These are phyloP conservation scores for Trametes elegans DNA, from an alignment of 768 basidiomycete species.

Conservation along the genomic window DNA sequence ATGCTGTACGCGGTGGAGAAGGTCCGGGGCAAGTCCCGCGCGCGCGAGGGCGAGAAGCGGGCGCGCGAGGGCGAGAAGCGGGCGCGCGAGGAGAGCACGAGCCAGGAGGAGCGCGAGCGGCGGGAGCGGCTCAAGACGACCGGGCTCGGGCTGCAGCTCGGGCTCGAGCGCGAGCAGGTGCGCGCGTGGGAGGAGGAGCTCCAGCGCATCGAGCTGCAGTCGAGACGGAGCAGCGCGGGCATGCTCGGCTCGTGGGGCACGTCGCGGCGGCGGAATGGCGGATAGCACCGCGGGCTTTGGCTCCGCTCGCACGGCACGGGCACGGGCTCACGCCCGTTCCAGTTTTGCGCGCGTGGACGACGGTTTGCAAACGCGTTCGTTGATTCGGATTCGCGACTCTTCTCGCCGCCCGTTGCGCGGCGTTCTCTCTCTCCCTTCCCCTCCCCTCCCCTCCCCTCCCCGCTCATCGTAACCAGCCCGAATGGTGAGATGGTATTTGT, in stretches of 20 bases:
- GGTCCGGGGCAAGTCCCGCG: constrained; percentile 18
- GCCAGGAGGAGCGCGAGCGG: constrained; percentile 35
- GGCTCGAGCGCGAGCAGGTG: constrained; percentile 22
- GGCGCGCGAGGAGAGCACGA: constrained; percentile 10
- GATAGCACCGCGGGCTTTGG: background rate
- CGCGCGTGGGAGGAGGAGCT: constrained; percentile 80
- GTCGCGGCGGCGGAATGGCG: constrained; percentile 15
- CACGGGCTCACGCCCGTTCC: too few species aligned
- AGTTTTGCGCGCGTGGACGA: background rate
- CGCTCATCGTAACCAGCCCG: too few species aligned
- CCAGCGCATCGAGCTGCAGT: constrained; percentile 64
- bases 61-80: constrained; percentile 12
- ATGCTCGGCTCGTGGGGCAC: constrained; percentile 31
- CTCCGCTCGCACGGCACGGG: too few species aligned
- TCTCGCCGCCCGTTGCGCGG: background rate
- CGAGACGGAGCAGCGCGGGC: constrained; percentile 39
- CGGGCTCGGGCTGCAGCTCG: constrained; percentile 9
- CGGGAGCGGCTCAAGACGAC: constrained; percentile 26
- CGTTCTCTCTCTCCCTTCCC: background rate
- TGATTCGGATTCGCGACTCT: background rate
- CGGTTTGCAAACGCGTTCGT: background rate
- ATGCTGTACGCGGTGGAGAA: constrained; percentile 16
- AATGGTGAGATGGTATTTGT: too few species aligned
- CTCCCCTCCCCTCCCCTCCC: background rate
- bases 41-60: constrained; percentile 13